Evolutionary conservation across 2,329 filamentous ascomycete genomes (phyloP).

Genomic region (Polytolypa hystricis): DNA sequence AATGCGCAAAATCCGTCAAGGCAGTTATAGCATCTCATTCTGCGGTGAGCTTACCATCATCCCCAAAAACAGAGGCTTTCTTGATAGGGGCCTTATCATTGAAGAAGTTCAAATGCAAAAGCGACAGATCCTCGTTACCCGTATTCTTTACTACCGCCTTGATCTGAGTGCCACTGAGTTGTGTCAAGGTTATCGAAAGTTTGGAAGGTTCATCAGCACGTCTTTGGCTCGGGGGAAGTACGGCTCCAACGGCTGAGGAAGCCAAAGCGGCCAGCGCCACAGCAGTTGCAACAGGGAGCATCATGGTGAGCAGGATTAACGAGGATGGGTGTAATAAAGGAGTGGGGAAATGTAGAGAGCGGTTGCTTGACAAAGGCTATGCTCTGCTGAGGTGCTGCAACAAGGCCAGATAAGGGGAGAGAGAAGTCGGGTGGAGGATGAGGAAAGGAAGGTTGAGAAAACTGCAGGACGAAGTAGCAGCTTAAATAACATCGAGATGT

Average conservation of each 20-base stretch:
- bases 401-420: too few species aligned
- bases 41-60: constrained; percentile 18
- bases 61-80: constrained; percentile 24
- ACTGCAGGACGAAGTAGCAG: not conserved
- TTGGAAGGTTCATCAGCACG: constrained; percentile 12
- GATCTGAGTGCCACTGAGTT: constrained; percentile 22
- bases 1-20: not conserved
- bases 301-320: not conserved
- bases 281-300: constrained; percentile 13
- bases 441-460: not conserved
- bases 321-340: not conserved
- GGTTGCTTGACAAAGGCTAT: not conserved
- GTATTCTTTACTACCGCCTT: constrained; percentile 27
- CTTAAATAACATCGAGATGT: too few species aligned
- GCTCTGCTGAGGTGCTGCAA: too few species aligned
- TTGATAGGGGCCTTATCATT: constrained; percentile 23
- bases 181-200: constrained; percentile 23
- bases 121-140: constrained; percentile 21
- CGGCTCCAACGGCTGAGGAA: constrained; percentile 15
- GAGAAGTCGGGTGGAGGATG: not conserved
- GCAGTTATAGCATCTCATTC: too few species aligned
- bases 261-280: constrained; percentile 9
- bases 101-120: constrained; percentile 29
- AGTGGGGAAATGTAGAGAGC: not conserved
- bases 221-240: constrained; percentile 14